A percentile compares a stretch with the other conserved stretches of the same genome.
Conservation (phyloP, 768 basidiomycete genomes). For the Tylopilus sp. region DNA sequence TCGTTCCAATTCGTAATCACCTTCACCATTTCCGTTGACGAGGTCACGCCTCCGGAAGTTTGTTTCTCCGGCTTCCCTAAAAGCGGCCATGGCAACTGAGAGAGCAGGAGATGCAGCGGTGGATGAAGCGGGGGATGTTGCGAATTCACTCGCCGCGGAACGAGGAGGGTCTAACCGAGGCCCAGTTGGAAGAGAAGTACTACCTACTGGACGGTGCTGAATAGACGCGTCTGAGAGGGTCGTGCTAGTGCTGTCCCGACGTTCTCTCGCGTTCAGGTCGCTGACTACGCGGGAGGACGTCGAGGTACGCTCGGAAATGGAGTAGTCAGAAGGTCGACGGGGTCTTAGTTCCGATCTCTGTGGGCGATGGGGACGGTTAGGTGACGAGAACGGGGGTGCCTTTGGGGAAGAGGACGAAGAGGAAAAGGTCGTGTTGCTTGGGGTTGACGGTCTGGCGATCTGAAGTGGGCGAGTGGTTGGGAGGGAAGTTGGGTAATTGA, state of each 20-base stretch:
- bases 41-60: constrained; percentile 55
- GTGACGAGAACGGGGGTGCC: constrained; percentile 38
- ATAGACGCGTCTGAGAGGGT: constrained; percentile 44
- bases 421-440: constrained; percentile 40
- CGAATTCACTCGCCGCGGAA: constrained; percentile 12
- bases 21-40: constrained; percentile 50
- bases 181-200: constrained; percentile 16
- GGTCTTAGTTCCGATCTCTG: constrained; percentile 64
- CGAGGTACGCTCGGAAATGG: constrained; percentile 48
- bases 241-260: constrained; percentile 52
- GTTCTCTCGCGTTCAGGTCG: constrained; percentile 27
- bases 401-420: constrained; percentile 31
- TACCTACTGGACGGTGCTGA: constrained; percentile 31
- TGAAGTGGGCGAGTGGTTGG: constrained; percentile 55
- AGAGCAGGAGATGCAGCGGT: constrained; percentile 46
- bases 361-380: constrained; percentile 58
- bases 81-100: constrained; percentile 61
- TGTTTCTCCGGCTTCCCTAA: constrained; percentile 49
- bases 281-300: constrained; percentile 38
- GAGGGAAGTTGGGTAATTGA: constrained; percentile 35
- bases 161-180: constrained; percentile 17
- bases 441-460: constrained; percentile 54
- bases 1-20: constrained; percentile 55
- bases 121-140: constrained; percentile 23
- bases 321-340: constrained; percentile 50